Conservation (phyloP, 2,329 filamentous ascomycete species). For the Nannizzia gypsea region DNA sequence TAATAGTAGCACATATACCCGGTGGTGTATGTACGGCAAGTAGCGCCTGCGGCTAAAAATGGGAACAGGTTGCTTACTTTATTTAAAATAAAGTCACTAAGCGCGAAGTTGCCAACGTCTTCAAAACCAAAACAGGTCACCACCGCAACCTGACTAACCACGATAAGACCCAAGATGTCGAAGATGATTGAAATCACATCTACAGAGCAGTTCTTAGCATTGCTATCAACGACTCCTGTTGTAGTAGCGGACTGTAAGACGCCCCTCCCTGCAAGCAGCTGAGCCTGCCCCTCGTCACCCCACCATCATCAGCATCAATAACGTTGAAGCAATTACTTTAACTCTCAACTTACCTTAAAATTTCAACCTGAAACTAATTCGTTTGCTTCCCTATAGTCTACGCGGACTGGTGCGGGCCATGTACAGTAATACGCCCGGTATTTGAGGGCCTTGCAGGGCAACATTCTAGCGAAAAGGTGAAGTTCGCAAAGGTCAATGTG, state of each 20-base stretch:
- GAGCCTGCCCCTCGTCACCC: conserved; percentile 14
- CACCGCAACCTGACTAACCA: neutral
- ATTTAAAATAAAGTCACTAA: neutral
- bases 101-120: neutral
- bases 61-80: neutral
- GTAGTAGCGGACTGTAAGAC: conserved; percentile 79
- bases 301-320: neutral
- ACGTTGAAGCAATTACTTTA: neutral
- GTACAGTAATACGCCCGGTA: conserved; percentile 69
- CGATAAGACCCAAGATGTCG: conserved; percentile 25
- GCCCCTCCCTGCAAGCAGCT: neutral
- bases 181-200: conserved; percentile 47
- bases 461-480: conserved; percentile 60
- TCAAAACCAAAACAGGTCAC: conserved; percentile 9
- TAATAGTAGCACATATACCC: no score
- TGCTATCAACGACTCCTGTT: conserved; percentile 61
- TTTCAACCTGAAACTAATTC: conserved; percentile 16
- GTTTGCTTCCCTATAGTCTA: conserved; percentile 51
- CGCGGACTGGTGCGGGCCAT: conserved; percentile 75
- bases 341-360: neutral
- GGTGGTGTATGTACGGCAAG: neutral
- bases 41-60: neutral
- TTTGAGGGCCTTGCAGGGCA: conserved; percentile 65
- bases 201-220: conserved; percentile 51
- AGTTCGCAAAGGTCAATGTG: conserved; percentile 78